Percentiles rank a stretch among this genome's conserved stretches.
Evolutionary conservation across 106 monocot genomes (phyloP).

Genomic region (Apostasia ramifera): DNA sequence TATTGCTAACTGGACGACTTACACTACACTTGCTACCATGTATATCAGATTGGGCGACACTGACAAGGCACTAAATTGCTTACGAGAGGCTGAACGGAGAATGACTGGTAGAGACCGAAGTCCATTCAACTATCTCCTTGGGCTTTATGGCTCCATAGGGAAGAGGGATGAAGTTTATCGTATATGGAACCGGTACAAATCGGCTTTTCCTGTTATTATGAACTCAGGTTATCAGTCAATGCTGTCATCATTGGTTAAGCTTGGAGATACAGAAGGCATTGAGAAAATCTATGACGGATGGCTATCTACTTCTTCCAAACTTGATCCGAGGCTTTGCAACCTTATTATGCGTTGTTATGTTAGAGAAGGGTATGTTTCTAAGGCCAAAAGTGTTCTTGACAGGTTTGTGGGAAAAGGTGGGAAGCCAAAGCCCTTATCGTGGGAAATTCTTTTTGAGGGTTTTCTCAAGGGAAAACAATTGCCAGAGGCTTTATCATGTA

Average conservation of each 20-base stretch:
- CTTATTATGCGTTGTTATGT: conserved; percentile 57
- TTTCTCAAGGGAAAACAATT: conserved; percentile 38
- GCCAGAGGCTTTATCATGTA: conserved; percentile 41
- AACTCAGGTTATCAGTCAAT: conserved; percentile 75
- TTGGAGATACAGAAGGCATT: conserved; percentile 57
- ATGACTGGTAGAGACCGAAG: conserved; percentile 66
- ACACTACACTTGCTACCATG: conserved; percentile 78
- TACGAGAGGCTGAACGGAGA: conserved; percentile 73
- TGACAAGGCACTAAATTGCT: conserved; percentile 65
- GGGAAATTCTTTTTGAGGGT: conserved; percentile 77
- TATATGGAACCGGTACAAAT: conserved; percentile 85
- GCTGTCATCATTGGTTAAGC: conserved; percentile 61
- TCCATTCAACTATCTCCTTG: conserved; percentile 69
- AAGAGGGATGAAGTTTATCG: conserved; percentile 77
- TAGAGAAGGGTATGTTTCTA: conserved; percentile 35
- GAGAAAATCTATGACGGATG: conserved; percentile 77
- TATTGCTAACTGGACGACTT: conserved; percentile 83
- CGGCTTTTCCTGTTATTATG: conserved; percentile 47
- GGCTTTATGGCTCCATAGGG: conserved; percentile 55
- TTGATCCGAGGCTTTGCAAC: conserved; percentile 77
- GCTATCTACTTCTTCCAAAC: conserved; percentile 33
- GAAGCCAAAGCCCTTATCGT: conserved; percentile 58
- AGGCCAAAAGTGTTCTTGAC: conserved; percentile 49
- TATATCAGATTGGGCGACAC: conserved; percentile 47
- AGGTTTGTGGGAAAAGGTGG: conserved; percentile 61